Evolutionary conservation across 768 basidiomycete species (phyloP).

Genomic region (Suillus brevipes): DNA sequence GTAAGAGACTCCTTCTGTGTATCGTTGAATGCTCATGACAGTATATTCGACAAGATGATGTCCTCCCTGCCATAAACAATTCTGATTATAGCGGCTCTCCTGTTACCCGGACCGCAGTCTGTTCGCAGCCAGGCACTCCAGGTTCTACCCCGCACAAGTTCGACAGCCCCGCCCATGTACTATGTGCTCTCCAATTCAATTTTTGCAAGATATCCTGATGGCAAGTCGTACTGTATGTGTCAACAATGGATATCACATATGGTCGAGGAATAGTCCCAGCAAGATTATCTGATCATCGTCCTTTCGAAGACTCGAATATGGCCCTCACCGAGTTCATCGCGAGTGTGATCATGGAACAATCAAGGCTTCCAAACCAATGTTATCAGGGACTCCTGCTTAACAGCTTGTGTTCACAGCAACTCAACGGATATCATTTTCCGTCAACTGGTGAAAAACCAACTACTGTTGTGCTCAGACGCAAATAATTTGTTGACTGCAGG

Average conservation of each 20-base stretch:
- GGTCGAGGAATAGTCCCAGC: not conserved
- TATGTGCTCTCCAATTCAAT: not conserved
- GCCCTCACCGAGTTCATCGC: not conserved
- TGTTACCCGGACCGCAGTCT: not conserved
- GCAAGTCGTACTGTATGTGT: not conserved
- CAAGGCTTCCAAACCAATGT: not conserved
- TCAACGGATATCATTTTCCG: not conserved
- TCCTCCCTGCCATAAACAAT: conserved; percentile 4
- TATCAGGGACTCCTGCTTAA: not conserved
- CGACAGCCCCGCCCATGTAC: not conserved
- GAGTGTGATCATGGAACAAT: not conserved
- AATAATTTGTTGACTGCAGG: not conserved
- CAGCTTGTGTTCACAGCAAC: not conserved
- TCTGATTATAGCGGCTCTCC: not conserved
- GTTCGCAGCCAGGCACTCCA: not conserved
- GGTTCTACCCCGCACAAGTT: conserved; percentile 1
- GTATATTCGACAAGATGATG: conserved; percentile 2
- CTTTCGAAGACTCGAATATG: conserved; percentile 1
- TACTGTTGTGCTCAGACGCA: not conserved
- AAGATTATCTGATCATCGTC: not conserved
- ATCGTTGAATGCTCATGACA: not conserved
- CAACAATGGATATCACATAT: conserved; percentile 2
- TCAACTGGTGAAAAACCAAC: not conserved
- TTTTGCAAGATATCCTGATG: not conserved
- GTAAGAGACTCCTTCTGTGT: not conserved